Conservation (phyloP, 768 basidiomycete genomes). For the Suillus subluteus region DNA sequence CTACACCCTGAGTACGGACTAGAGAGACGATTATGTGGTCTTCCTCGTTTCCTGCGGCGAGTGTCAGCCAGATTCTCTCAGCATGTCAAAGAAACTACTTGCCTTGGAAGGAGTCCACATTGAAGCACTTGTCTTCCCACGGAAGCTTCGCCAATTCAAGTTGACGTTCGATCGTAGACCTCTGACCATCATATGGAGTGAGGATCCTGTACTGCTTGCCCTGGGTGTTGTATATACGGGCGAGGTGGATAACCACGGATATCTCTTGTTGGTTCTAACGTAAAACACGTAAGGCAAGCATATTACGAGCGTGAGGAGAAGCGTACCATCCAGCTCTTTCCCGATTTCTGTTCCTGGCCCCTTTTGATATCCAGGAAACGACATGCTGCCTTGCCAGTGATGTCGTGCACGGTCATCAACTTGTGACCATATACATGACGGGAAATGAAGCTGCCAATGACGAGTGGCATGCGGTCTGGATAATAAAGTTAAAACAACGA, state of each 20-base stretch:
- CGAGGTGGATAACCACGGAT: conserved; percentile 55
- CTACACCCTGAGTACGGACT: conserved; percentile 58
- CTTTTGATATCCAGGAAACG: conserved; percentile 42
- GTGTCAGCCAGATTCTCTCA: conserved; percentile 18
- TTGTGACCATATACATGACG: conserved; percentile 58
- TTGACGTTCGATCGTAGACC: conserved; percentile 54
- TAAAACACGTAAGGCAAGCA: not conserved
- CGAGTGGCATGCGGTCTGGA: conserved; percentile 81
- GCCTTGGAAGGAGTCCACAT: conserved; percentile 86
- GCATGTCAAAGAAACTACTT: conserved; percentile 14
- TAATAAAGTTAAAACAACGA: conserved; percentile 12
- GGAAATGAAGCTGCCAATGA: conserved; percentile 75
- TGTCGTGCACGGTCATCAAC: conserved; percentile 59
- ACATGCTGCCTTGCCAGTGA: conserved; percentile 38
- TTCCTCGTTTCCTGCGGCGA: conserved; percentile 71
- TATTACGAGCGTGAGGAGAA: not conserved
- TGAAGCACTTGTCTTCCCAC: conserved; percentile 72
- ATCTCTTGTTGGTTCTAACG: conserved; percentile 65
- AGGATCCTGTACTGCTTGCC: conserved; percentile 62
- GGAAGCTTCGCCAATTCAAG: conserved; percentile 51
- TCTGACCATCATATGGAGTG: conserved; percentile 80
- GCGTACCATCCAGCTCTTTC: conserved; percentile 36
- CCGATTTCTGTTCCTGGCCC: conserved; percentile 32
- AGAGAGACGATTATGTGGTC: conserved; percentile 74
- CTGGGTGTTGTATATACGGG: conserved; percentile 49